A percentile compares a stretch with the other conserved stretches of the same genome.
Conservation (phyloP, 1,284 basidiomycete species). For the Cerioporus squamosus region DNA sequence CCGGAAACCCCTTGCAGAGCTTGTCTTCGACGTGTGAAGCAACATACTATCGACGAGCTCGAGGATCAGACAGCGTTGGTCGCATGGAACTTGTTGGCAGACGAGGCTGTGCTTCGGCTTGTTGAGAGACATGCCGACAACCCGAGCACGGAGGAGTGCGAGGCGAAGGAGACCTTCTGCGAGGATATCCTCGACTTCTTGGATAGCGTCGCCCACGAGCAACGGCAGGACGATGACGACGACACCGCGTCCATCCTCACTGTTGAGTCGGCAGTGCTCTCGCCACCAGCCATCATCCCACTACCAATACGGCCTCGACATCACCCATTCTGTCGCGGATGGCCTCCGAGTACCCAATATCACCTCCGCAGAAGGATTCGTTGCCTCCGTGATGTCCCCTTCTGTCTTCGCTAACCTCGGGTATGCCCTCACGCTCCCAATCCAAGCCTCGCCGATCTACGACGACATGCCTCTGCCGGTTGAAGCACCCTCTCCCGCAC, state of each 20-base stretch:
- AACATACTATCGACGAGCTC: slow-evolving; percentile 39
- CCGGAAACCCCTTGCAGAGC: slow-evolving; percentile 59
- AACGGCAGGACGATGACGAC: slow-evolving; percentile 40
- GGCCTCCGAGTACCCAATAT: slow-evolving; percentile 52
- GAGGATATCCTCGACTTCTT: slow-evolving; percentile 38
- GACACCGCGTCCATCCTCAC: slow-evolving; percentile 40
- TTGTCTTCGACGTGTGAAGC: slow-evolving; percentile 60
- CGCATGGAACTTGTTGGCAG: slow-evolving; percentile 66
- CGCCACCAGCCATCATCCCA: slow-evolving; percentile 23
- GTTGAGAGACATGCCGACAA: slow-evolving; percentile 43
- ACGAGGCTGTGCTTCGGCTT: slow-evolving; percentile 60
- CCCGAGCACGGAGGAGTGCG: slow-evolving; percentile 23
- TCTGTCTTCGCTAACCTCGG: slow-evolving; percentile 60
- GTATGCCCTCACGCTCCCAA: slow-evolving; percentile 57
- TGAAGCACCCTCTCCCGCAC: slow-evolving; percentile 24
- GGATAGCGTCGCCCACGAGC: slow-evolving; percentile 40
- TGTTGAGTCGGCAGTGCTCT: slow-evolving; percentile 36
- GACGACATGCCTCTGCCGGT: slow-evolving; percentile 33
- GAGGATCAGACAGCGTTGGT: slow-evolving; percentile 46
- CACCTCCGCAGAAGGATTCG: slow-evolving; percentile 44
- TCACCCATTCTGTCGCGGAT: slow-evolving; percentile 60
- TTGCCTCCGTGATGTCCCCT: slow-evolving; percentile 67
- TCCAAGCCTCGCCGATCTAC: slow-evolving; percentile 42
- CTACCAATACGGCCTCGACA: slow-evolving; percentile 41
- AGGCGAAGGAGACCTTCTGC: slow-evolving; percentile 22